Conservation (phyloP, 2,329 filamentous ascomycete species). For the Venturiaceae sp. region DNA sequence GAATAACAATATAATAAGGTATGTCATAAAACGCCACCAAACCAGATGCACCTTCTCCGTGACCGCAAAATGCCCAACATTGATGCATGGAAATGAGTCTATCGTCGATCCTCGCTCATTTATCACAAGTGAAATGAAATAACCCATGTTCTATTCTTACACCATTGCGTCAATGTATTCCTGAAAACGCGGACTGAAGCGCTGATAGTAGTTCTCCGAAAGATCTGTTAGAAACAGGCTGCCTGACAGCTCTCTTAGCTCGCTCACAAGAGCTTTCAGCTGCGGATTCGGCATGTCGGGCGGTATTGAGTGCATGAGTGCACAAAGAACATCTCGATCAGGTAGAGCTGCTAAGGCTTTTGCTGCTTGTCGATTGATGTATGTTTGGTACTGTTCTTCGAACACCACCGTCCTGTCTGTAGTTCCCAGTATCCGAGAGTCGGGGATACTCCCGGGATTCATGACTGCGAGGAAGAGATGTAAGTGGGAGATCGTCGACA, state of each 20-base stretch:
- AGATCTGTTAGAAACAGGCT: slow-evolving; percentile 7
- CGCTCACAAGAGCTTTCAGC: slow-evolving; percentile 1
- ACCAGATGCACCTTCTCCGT: neutral
- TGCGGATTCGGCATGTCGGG: neutral
- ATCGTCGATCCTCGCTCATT: neutral
- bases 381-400: slow-evolving; percentile 31
- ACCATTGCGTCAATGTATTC: slow-evolving; percentile 8
- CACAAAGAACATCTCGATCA: slow-evolving; percentile 15
- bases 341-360: slow-evolving; percentile 11
- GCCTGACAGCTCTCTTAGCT: slow-evolving; percentile 5
- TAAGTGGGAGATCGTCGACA: neutral
- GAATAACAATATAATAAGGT: neutral
- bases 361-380: slow-evolving; percentile 22
- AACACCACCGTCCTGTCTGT: slow-evolving; percentile 38
- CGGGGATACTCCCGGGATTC: slow-evolving; percentile 36
- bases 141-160: neutral
- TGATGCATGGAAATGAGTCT: neutral
- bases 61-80: neutral
- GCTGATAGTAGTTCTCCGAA: slow-evolving; percentile 2
- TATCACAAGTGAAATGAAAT: neutral
- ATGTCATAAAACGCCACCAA: neutral
- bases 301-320: slow-evolving; percentile 7
- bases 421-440: slow-evolving; percentile 27
- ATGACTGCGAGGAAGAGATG: slow-evolving; percentile 15
- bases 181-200: slow-evolving; percentile 5